These are phyloP conservation scores for Tetramitus jugosus DNA, from an alignment of 208 protist genomes.

Conservation along the genomic window DNA sequence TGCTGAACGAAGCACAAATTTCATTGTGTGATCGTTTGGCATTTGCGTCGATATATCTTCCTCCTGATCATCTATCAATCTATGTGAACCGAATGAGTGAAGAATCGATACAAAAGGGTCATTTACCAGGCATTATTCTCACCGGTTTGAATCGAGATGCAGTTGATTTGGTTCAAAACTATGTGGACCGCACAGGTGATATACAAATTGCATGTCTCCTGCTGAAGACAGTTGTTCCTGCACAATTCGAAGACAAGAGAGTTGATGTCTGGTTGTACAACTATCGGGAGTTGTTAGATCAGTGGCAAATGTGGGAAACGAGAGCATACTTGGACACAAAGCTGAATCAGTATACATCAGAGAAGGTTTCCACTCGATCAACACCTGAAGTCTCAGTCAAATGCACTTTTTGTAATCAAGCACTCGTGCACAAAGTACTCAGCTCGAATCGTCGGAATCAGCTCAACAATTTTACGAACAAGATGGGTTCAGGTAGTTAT, in stretches of 20 bases:
- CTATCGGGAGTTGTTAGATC: conserved; percentile 53
- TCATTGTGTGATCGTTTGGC: conserved; percentile 8
- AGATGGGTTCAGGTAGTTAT: neutral
- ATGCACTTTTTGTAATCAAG: conserved; percentile 9
- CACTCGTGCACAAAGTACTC: neutral
- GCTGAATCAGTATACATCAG: neutral
- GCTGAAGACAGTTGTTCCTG: neutral
- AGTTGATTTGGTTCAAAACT: conserved; percentile 42
- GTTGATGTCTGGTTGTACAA: conserved; percentile 36
- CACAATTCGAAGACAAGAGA: neutral
- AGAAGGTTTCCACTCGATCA: neutral
- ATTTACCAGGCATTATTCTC: conserved; percentile 39
- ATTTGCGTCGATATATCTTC: neutral
- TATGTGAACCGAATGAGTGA: neutral
- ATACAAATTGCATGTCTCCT: conserved; percentile 42
- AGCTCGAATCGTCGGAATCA: neutral
- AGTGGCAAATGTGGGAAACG: conserved; percentile 50
- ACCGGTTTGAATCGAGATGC: conserved; percentile 41
- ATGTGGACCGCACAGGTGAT: conserved; percentile 51
- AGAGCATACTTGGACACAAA: conserved; percentile 43
- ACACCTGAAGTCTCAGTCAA: neutral
- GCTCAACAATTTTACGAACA: neutral
- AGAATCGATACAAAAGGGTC: neutral
- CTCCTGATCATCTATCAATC: conserved; percentile 2
- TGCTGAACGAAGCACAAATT: neutral